Conservation (phyloP, 257 asterid genomes). For the Haberlea rhodopensis region DNA sequence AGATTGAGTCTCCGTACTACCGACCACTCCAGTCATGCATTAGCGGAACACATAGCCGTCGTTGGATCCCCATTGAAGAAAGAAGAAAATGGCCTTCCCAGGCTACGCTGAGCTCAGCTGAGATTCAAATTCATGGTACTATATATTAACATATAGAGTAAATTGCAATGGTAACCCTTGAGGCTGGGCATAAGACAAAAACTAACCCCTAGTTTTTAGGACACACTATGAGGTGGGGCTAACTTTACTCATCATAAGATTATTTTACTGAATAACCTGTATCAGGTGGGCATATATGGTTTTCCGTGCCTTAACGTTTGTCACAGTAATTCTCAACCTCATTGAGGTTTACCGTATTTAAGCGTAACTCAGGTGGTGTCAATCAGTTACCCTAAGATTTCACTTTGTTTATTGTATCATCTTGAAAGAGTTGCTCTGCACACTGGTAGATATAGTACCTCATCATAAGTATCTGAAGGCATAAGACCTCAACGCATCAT, state of each 20-base stretch:
- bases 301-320: no score
- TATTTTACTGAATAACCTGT: not conserved
- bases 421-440: constrained; percentile 17
- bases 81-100: constrained; percentile 85
- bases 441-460: constrained; percentile 8
- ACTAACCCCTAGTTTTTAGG: not conserved
- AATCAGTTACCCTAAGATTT: not conserved
- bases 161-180: not conserved
- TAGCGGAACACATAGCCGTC: constrained; percentile 83
- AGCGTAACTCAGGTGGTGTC: not conserved
- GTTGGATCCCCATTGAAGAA: constrained; percentile 82
- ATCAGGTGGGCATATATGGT: not conserved
- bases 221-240: not conserved
- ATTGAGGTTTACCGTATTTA: not conserved
- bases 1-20: constrained; percentile 83
- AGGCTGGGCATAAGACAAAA: not conserved
- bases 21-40: constrained; percentile 81
- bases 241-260: not conserved
- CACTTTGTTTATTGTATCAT: not conserved
- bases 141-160: constrained; percentile 11
- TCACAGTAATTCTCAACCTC: not conserved
- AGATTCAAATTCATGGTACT: constrained; percentile 73
- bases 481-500: not conserved
- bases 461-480: not conserved
- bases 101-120: constrained; percentile 53